Evolutionary conservation across 257 asterid species (phyloP).

Genomic region (Gentiana dahurica): DNA sequence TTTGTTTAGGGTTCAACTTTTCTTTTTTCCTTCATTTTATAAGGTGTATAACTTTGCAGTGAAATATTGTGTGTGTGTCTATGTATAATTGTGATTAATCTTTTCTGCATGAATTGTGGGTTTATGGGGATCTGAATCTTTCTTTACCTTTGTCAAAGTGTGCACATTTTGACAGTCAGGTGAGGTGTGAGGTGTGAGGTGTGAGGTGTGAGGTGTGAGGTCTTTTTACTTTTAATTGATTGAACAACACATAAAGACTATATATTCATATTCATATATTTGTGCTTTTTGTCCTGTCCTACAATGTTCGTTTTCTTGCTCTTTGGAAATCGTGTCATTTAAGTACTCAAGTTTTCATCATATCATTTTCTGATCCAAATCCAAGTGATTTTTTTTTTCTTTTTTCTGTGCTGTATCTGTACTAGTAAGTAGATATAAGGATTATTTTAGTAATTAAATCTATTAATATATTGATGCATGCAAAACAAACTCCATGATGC

Average conservation of each 20-base stretch:
- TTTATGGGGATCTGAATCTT: constrained; percentile 57
- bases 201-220: no score
- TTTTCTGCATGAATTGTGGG: constrained; percentile 22
- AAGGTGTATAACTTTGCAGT: not conserved
- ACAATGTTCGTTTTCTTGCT: constrained; percentile 1
- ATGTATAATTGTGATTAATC: not conserved
- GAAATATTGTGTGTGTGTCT: no score
- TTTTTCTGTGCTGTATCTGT: no score
- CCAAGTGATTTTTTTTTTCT: no score
- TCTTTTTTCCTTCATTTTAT: constrained; percentile 10
- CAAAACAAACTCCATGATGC: no score
- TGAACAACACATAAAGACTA: constrained; percentile 38
- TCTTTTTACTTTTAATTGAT: constrained; percentile 30
- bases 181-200: no score
- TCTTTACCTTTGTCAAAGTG: constrained; percentile 43
- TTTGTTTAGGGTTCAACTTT: constrained; percentile 19
- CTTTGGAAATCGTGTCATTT: no score
- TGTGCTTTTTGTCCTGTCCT: constrained; percentile 34
- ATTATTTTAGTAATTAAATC: no score
- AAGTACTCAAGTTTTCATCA: no score
- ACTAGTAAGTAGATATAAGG: no score
- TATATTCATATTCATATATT: constrained; percentile 34
- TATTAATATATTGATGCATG: no score
- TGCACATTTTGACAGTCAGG: constrained; percentile 14
- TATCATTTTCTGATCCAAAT: no score